Conservation (phyloP, 345 rosid species). For the Sonneratia alba region DNA sequence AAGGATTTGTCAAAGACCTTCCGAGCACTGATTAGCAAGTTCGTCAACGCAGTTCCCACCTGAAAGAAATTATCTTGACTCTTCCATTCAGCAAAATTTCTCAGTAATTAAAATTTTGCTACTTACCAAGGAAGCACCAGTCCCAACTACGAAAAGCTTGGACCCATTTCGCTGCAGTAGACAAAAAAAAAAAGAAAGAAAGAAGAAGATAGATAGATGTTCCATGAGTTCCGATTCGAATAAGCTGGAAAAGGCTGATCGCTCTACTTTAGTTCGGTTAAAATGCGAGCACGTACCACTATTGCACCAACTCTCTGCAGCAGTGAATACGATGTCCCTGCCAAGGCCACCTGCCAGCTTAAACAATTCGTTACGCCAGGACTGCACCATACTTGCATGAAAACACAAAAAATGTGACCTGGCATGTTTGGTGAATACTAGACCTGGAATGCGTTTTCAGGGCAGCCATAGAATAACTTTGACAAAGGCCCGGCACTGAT, state of each 20-base stretch:
- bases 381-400: background rate
- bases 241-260: background rate
- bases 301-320: constrained; percentile 85
- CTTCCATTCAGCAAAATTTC: background rate
- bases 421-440: background rate
- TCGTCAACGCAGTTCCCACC: constrained; percentile 54
- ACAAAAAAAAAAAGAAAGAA: background rate
- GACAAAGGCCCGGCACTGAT: constrained; percentile 44
- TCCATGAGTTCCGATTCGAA: background rate
- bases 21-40: constrained; percentile 43
- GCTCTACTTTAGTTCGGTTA: background rate
- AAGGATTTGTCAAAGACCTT: constrained; percentile 50
- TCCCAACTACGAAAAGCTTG: constrained; percentile 92
- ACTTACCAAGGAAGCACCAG: constrained; percentile 36
- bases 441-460: constrained; percentile 93
- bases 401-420: background rate
- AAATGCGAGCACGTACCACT: constrained; percentile 37
- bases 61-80: constrained; percentile 10
- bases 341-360: constrained; percentile 54
- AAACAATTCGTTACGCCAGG: background rate
- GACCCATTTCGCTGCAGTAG: constrained; percentile 76
- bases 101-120: background rate
- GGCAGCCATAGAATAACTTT: constrained; percentile 55
- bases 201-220: no score
- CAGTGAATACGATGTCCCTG: constrained; percentile 80